These are phyloP conservation scores for Senna tora DNA, from an alignment of 306 rosid genomes.

Conservation along the genomic window DNA sequence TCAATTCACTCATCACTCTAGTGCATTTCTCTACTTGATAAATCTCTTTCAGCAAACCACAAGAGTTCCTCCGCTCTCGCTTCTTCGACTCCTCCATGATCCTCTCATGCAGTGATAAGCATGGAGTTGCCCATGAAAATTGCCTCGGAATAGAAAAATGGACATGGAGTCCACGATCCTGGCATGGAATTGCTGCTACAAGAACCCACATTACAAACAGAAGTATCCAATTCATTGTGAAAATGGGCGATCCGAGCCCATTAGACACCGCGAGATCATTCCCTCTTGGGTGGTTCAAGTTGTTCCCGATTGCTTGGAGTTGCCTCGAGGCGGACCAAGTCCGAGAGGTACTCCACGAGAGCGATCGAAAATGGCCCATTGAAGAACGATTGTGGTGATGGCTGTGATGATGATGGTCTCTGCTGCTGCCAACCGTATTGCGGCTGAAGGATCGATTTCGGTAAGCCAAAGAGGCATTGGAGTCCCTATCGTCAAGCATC, in stretches of 20 bases:
- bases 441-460: constrained; percentile 86
- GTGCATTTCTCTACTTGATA: constrained; percentile 75
- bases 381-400: constrained; percentile 49
- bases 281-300: constrained; percentile 62
- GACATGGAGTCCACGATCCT: constrained; percentile 84
- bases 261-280: constrained; percentile 62
- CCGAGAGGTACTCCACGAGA: constrained; percentile 93
- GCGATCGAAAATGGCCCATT: constrained; percentile 73
- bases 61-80: constrained; percentile 75
- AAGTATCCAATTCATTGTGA: constrained; percentile 62
- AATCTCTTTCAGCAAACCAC: constrained; percentile 84
- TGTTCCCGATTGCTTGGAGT: constrained; percentile 83
- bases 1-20: constrained; percentile 66
- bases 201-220: constrained; percentile 87
- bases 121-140: constrained; percentile 66
- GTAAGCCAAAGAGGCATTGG: constrained; percentile 50
- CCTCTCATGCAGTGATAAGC: constrained; percentile 68
- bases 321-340: constrained; percentile 92
- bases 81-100: constrained; percentile 83
- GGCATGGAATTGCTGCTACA: constrained; percentile 98
- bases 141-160: constrained; percentile 72
- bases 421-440: constrained; percentile 36
- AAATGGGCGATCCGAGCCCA: constrained; percentile 69
- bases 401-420: constrained; percentile 40
- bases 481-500: constrained; percentile 89